phyloP scores from a whole-genome alignment of 139 green algal species.

The Asterochloris sp. region DNA sequence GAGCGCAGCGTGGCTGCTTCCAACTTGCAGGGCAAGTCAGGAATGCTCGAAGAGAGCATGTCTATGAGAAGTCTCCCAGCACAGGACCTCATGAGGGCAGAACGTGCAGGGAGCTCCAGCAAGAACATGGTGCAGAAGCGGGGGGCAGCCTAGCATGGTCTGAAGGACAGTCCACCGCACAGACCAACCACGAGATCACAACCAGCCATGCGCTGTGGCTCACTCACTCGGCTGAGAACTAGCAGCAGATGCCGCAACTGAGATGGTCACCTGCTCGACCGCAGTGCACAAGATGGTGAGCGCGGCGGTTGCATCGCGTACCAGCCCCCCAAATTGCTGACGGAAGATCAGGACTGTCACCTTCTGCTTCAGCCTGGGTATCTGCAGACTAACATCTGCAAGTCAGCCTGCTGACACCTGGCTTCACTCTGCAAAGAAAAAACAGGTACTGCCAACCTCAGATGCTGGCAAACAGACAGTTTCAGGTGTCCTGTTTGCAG shows the following conservation, averaged over 20 bases:
- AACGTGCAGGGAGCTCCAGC: too few relatives aligned
- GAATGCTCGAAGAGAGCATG: too few relatives aligned
- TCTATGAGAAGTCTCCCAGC: too few relatives aligned
- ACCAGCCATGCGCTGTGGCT: not conserved
- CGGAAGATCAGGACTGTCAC: slow-evolving; percentile 4
- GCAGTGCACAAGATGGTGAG: not conserved
- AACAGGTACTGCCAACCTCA: too few relatives aligned
- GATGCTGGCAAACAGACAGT: too few relatives aligned
- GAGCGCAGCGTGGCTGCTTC: too few relatives aligned
- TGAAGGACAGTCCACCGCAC: not conserved
- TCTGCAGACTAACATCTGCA: not conserved
- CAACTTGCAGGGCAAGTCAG: too few relatives aligned
- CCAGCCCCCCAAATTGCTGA: slow-evolving; percentile 5
- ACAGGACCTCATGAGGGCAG: too few relatives aligned
- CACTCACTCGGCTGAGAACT: not conserved
- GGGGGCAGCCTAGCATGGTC: not conserved
- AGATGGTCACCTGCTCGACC: not conserved
- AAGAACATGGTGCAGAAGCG: too few relatives aligned
- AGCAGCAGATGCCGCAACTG: not conserved
- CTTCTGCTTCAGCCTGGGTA: slow-evolving; percentile 3
- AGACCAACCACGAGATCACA: not conserved
- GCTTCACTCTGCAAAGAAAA: too few relatives aligned
- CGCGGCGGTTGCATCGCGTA: slow-evolving; percentile 3
- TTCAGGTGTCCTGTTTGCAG: too few relatives aligned
- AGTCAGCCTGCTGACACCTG: too few relatives aligned